Base-by-base conservation (phyloP, 306 rosid genomes). In the Castanopsis chinensis region DNA sequence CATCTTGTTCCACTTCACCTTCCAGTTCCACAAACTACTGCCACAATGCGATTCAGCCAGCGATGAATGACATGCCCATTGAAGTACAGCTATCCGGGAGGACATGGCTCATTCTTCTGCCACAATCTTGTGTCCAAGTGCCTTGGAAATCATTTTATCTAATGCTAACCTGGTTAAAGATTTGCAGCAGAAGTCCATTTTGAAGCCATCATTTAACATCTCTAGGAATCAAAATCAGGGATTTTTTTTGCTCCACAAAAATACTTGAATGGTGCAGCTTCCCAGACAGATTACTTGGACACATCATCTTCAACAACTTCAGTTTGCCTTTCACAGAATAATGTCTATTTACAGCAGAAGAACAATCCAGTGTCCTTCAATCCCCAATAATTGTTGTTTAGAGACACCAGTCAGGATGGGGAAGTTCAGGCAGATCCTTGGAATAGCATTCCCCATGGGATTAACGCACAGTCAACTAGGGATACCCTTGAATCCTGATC, bases 241-340 rank as follows among this genome's bases (percentile, higher is more conserved):
- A 58, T 81, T 75, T 77, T 75, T 77, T 86, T 93, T 45, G 58
- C 81, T 9, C 87, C 85, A 68, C 97, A 90, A 51, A 78, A 85
- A 3, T 88, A 84, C 82, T 82, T 89, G 67, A 92, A 76, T 45
- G 76, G 86, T 52, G 78, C 85, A 10, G 81, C 90, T 79, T 72
- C 69, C 35, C 92, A 87, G 61, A 84, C 96, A 23, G 98, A 95
- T 84, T 95, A 85, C 91, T 87, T 92, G 94, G 99, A 92, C 71
- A 88, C 97, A 7, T 95, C 99, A 27, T 95, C 99, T 82, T 95
- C 99, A 19, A 94, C 94, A 15, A 85, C 97, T 45, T 92, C 99
- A 64, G 97, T 86, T 73, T 86, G 97, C 87, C 85, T 92, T 70
- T 92, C 97, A 28, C 97, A 90, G 85, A 91, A 83, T 57, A 92